Conservation (phyloP, 83 land plant genomes). For the Diphasiastrum complanatum region DNA sequence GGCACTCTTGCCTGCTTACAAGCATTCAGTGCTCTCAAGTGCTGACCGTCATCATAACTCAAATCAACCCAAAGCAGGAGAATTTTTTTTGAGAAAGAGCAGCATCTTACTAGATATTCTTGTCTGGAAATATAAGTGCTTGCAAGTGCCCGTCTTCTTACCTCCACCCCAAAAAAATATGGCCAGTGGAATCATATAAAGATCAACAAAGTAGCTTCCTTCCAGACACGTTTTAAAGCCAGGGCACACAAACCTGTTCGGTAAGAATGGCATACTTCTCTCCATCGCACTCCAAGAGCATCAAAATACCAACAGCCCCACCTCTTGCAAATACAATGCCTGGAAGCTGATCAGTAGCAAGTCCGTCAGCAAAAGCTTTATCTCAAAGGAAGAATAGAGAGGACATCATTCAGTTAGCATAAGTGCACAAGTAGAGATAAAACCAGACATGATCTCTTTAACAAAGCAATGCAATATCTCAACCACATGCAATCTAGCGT, state of each 20-base stretch:
- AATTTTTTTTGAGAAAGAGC: too few species aligned
- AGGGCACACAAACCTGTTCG: conserved; percentile 57
- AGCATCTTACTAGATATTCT: neutral
- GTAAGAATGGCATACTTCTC: conserved; percentile 80
- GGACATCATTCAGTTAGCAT: neutral
- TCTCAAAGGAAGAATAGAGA: neutral
- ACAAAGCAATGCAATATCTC: too few species aligned
- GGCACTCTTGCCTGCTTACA: conserved; percentile 79
- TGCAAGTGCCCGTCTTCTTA: too few species aligned
- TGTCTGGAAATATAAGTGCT: too few species aligned
- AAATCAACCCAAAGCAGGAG: too few species aligned
- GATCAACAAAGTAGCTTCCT: too few species aligned
- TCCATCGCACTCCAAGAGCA: conserved; percentile 70
- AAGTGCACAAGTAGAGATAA: too few species aligned
- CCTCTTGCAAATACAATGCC: conserved; percentile 95
- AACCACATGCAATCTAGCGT: too few species aligned
- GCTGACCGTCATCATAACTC: too few species aligned
- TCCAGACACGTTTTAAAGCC: neutral
- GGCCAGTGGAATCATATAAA: too few species aligned
- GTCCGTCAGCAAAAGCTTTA: neutral
- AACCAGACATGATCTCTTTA: too few species aligned
- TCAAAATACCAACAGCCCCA: conserved; percentile 74
- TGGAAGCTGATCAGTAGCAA: conserved; percentile 55
- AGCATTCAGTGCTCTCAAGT: too few species aligned
- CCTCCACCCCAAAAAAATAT: neutral